Base-by-base conservation (phyloP, 805 yeast species). In the Lipomyces chichibuensis region DNA sequence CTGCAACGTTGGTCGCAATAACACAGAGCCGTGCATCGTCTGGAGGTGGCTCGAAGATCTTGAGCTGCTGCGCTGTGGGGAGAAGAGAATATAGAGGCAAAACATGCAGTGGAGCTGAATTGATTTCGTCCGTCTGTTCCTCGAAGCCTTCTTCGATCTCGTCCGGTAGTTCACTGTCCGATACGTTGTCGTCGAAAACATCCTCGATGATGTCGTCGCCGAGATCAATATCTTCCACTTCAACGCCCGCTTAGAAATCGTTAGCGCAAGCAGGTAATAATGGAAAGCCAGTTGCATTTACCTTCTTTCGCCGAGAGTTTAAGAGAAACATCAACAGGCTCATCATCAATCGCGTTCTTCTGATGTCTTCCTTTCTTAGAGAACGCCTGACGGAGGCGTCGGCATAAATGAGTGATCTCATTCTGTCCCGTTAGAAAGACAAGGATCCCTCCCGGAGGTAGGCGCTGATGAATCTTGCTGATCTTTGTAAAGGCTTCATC, bases 1-100 rank as follows among this genome's bases (percentile, higher is more conserved):
- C 99, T 0, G 99, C 99, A 65, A 95, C 96, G 75, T 95, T 95
- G 1, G 99, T 95, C 4, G 99, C 97, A 39, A 95, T 91, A 52
- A 95, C 89, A 81, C 98, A 92, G 9, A 95, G 77, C 74, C 99
- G 83, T 53, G 92, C 84, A 3, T 96, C 97, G 32, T 81, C 79
- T 2, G 99, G 99, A 1, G 97, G 96, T 0, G 82, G 81, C 65
- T 90, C 85, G 75, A 95, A 95, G 1, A 95, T 96, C 75, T 88
- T 90, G 92, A 95, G 88, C 79, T 95, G 99, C 74, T 95, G 97
- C 58, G 85, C 86, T 0, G 98, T 92, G n/a, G 99, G 97, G 51
- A 95, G 81, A 57, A 95, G 80, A 6, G 99, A 94, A 77, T 95
- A 95, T 37, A 95, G 82, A 0, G 99, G 99, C 32, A 95, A 81